Percentiles rank a stretch among this genome's conserved stretches.
These are phyloP conservation scores for Xylaria sp. DNA, from an alignment of 2,329 filamentous ascomycete genomes.

Conservation along the genomic window DNA sequence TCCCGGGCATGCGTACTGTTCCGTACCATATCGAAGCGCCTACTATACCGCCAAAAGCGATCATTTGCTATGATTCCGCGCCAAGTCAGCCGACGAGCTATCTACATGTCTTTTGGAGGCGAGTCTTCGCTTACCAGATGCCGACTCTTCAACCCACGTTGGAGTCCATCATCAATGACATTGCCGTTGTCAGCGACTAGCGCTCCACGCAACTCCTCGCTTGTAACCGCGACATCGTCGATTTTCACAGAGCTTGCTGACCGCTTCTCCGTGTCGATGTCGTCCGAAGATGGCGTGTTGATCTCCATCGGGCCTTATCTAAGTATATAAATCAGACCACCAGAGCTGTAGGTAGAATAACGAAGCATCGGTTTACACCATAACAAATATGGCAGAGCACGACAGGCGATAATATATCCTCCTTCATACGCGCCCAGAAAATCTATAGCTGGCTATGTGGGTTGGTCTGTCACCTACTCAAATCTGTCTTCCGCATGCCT, in stretches of 20 bases:
- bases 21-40: conserved; percentile 48
- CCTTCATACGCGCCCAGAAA: background rate
- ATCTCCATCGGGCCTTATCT: conserved; percentile 17
- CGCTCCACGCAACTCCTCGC: conserved; percentile 17
- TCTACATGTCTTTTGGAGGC: background rate
- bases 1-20: conserved; percentile 27
- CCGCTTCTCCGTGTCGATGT: conserved; percentile 29
- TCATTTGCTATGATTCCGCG: conserved; percentile 44
- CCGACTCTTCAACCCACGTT: conserved; percentile 47
- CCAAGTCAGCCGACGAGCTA: background rate
- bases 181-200: conserved; percentile 43
- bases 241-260: conserved; percentile 27
- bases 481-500: background rate
- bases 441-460: background rate
- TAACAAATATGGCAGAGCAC: background rate
- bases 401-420: background rate
- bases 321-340: background rate
- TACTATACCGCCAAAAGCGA: conserved; percentile 47
- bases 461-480: background rate
- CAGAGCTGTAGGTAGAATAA: background rate
- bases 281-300: conserved; percentile 17
- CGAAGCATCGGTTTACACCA: background rate
- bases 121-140: conserved; percentile 41
- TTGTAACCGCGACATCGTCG: conserved; percentile 6
- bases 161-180: conserved; percentile 46